A percentile compares a stretch with the other conserved stretches of the same genome.
Conservation (phyloP, 768 basidiomycete genomes). For the Dentipellis fragilis region DNA sequence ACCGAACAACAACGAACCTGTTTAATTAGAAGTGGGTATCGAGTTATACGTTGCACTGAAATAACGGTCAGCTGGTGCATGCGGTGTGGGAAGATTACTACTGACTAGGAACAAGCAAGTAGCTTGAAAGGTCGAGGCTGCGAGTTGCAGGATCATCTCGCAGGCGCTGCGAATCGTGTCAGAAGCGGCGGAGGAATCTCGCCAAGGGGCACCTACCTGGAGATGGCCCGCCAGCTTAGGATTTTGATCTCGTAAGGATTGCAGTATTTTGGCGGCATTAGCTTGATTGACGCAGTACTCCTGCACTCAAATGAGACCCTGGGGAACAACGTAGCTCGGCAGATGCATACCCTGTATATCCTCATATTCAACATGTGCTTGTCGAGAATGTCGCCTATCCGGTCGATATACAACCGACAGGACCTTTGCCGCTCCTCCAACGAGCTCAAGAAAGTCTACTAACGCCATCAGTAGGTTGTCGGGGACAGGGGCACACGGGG, state of each 20-base stretch:
- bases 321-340: background rate
- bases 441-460: conserved; percentile 71
- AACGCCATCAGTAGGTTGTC: background rate
- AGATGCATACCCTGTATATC: conserved; percentile 59
- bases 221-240: conserved; percentile 55
- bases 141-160: conserved; percentile 71
- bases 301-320: conserved; percentile 24
- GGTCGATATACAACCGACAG: conserved; percentile 84
- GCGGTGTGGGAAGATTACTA: conserved; percentile 1
- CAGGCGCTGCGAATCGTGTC: conserved; percentile 37
- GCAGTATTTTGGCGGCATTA: conserved; percentile 65
- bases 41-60: conserved; percentile 88
- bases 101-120: conserved; percentile 84
- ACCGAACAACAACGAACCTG: conserved; percentile 33
- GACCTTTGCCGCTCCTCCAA: conserved; percentile 88
- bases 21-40: conserved; percentile 84
- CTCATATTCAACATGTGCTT: conserved; percentile 67
- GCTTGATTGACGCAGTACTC: conserved; percentile 88
- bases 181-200: background rate
- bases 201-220: conserved; percentile 33
- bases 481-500: background rate
- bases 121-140: conserved; percentile 83
- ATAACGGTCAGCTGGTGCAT: background rate
- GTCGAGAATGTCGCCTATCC: conserved; percentile 76
- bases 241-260: conserved; percentile 61